Evolutionary conservation across 2,329 filamentous ascomycete genomes (phyloP).

Genomic region (Neofusicoccum parvum): DNA sequence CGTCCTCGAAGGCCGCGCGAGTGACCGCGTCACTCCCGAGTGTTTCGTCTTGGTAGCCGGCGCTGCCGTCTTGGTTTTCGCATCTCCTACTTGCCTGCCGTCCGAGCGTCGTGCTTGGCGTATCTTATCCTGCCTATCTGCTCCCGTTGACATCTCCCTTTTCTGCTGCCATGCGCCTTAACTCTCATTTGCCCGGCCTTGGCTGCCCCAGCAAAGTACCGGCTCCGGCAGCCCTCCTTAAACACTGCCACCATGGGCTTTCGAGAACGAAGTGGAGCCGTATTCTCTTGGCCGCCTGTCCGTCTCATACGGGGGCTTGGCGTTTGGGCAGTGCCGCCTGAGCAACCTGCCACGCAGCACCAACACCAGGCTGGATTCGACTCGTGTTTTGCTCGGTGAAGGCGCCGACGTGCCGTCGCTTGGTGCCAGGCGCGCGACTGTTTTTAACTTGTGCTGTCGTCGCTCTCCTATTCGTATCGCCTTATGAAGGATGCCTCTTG

Average conservation of each 20-base stretch:
- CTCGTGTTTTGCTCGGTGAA: neutral
- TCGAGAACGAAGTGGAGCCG: neutral
- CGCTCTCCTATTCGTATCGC: neutral
- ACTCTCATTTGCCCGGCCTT: constrained; percentile 9
- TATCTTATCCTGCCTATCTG: neutral
- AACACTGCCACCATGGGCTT: neutral
- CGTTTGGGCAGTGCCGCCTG: neutral
- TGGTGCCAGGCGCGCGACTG: neutral
- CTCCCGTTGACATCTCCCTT: neutral
- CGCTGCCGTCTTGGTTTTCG: neutral
- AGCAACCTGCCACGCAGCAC: neutral
- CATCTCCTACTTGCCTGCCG: neutral
- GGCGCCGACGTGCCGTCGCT: neutral
- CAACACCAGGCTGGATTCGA: neutral
- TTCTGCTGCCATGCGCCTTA: neutral
- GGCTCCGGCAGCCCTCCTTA: neutral
- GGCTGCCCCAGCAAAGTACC: neutral
- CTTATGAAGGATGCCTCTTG: constrained; percentile 1
- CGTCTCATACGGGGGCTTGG: constrained; percentile 3
- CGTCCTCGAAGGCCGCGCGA: too few species aligned
- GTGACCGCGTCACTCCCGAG: neutral
- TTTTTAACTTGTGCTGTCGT: neutral
- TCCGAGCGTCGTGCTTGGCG: constrained; percentile 4
- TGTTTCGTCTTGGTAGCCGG: neutral
- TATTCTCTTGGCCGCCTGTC: neutral